A percentile compares a stretch with the other conserved stretches of the same genome.
phyloP scores from a whole-genome alignment of 192 early-diverging fungal genomes.

The Coemansia sp. region DNA sequence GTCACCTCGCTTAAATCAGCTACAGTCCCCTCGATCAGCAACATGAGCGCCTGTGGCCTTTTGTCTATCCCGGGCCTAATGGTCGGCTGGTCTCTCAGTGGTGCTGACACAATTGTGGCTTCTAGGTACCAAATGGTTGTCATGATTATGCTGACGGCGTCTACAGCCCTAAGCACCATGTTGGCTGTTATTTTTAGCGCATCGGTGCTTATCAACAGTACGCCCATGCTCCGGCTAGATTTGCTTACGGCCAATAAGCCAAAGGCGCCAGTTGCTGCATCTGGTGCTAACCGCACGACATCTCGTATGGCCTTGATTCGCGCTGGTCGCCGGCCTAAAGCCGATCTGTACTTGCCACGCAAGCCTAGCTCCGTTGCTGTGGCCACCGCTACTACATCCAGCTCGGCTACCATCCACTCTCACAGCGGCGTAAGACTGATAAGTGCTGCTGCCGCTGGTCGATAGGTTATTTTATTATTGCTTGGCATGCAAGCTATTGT shows the following conservation, averaged over 20 bases:
- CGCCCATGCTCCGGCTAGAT: constrained; percentile 33
- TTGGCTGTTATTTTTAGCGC: constrained; percentile 44
- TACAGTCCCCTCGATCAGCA: constrained; percentile 77
- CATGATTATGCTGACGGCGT: constrained; percentile 81
- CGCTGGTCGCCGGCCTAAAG: constrained; percentile 16
- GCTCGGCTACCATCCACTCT: background rate
- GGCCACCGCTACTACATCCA: background rate
- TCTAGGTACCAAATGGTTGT: constrained; percentile 83
- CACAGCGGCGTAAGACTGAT: background rate
- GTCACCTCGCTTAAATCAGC: constrained; percentile 69
- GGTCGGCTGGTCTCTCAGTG: constrained; percentile 87
- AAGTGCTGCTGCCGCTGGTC: background rate
- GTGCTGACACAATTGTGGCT: constrained; percentile 73
- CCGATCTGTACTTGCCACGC: constrained; percentile 21
- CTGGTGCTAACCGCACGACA: background rate
- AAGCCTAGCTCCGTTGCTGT: constrained; percentile 4
- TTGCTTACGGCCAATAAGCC: constrained; percentile 4
- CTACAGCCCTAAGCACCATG: constrained; percentile 64
- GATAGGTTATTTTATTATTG: background rate
- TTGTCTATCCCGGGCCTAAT: constrained; percentile 88
- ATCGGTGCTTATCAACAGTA: constrained; percentile 34
- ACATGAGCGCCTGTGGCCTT: constrained; percentile 78
- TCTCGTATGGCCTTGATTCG: constrained; percentile 16
- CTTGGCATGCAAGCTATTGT: too few species aligned
- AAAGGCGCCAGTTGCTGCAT: background rate